These are phyloP conservation scores for Fragilaria radians DNA, from an alignment of 108 stramenopile genomes.

Conservation along the genomic window DNA sequence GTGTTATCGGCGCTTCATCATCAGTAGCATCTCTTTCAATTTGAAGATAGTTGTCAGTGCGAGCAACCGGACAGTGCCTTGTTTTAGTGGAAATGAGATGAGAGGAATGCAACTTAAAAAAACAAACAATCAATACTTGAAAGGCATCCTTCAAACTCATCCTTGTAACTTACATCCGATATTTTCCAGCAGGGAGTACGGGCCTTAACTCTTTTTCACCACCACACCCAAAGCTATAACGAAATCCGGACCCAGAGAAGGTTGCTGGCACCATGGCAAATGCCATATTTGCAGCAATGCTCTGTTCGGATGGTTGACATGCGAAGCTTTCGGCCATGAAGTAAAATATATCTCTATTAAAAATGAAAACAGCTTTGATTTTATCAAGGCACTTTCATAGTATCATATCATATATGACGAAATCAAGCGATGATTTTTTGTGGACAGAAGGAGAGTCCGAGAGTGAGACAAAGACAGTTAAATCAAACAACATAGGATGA, in stretches of 20 bases:
- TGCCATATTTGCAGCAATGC: constrained; percentile 4
- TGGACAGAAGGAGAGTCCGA: no score
- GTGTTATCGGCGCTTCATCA: no score
- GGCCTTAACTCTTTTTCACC: constrained; percentile 8
- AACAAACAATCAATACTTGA: no score
- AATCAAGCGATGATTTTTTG: no score
- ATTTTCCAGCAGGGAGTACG: constrained; percentile 4
- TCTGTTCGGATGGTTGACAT: constrained; percentile 16
- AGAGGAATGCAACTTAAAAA: no score
- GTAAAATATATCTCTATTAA: constrained; percentile 15
- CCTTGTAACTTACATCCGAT: no score
- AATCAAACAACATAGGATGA: no score
- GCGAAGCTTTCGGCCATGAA: constrained; percentile 17
- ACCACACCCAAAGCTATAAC: constrained; percentile 19
- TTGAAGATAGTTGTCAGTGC: constrained; percentile 21
- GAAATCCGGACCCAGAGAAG: constrained; percentile 19
- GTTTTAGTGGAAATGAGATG: no score
- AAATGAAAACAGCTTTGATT: constrained; percentile 21
- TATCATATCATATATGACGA: no score
- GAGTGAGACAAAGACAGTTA: no score
- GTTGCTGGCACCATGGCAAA: constrained; percentile 26
- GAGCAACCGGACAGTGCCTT: constrained; percentile 29
- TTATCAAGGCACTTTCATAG: no score
- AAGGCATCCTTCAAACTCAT: no score
- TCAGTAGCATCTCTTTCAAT: constrained; percentile 7